Conservation (phyloP, 208 protist genomes). For the Trypanosoma mega region DNA sequence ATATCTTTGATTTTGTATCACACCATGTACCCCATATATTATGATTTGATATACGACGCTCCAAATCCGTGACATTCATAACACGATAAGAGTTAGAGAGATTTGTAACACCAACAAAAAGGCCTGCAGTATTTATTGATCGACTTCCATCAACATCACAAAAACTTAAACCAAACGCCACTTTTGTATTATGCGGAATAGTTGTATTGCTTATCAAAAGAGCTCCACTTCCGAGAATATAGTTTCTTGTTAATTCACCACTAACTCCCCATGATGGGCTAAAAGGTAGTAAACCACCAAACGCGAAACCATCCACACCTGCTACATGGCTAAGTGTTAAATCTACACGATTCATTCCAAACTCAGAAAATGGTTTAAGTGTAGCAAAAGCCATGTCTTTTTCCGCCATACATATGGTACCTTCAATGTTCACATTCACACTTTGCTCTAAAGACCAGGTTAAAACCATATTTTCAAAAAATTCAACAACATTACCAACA, state of each 20-base stretch:
- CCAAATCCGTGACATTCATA: constrained; percentile 51
- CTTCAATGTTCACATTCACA: constrained; percentile 68
- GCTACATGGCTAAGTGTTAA: constrained; percentile 59
- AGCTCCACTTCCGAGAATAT: constrained; percentile 42
- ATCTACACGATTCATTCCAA: constrained; percentile 61
- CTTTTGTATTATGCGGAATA: constrained; percentile 62
- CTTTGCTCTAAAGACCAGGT: constrained; percentile 63
- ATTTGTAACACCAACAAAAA: constrained; percentile 82
- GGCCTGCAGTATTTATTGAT: constrained; percentile 26
- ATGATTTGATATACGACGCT: constrained; percentile 53
- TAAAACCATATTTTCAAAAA: constrained; percentile 67
- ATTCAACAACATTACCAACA: constrained; percentile 63
- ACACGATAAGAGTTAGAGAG: constrained; percentile 38
- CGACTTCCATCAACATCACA: background rate
- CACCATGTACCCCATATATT: constrained; percentile 85
- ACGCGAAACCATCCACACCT: constrained; percentile 71
- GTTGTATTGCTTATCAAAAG: constrained; percentile 62
- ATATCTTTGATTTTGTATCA: constrained; percentile 57
- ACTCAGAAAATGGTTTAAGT: constrained; percentile 48
- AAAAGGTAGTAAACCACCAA: constrained; percentile 75
- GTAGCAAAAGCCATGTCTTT: constrained; percentile 61
- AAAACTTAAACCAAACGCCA: constrained; percentile 36
- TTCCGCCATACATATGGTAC: constrained; percentile 43
- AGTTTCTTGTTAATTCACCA: constrained; percentile 32
- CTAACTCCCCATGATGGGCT: constrained; percentile 64